Percentiles rank a stretch among this genome's conserved stretches.
Conservation (phyloP, 1,284 basidiomycete species). For the Malassezia slooffiae region DNA sequence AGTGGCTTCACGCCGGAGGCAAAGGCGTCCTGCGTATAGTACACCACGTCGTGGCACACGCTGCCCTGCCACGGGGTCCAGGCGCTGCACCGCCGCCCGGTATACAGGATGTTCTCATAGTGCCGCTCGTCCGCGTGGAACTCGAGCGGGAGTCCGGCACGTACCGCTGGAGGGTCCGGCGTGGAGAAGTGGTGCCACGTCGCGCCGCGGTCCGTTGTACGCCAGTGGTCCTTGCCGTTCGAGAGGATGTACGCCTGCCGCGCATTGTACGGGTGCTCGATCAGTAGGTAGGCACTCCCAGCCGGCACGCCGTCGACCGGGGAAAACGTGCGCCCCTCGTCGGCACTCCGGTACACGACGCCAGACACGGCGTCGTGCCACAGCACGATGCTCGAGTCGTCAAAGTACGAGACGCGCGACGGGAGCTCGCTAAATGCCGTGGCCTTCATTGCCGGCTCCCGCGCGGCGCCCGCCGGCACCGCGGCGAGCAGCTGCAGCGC, state of each 20-base stretch:
- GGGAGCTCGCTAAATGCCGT: slow-evolving; percentile 57
- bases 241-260: slow-evolving; percentile 38
- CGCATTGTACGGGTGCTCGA: slow-evolving; percentile 75
- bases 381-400: slow-evolving; percentile 70
- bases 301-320: slow-evolving; percentile 56
- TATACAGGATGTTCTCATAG: slow-evolving; percentile 36
- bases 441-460: slow-evolving; percentile 48
- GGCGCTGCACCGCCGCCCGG: slow-evolving; percentile 30
- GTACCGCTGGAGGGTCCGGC: slow-evolving; percentile 27
- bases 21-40: slow-evolving; percentile 39
- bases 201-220: slow-evolving; percentile 33
- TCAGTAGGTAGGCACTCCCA: slow-evolving; percentile 60
- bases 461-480: no score
- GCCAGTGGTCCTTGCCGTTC: slow-evolving; percentile 31
- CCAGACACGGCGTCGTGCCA: slow-evolving; percentile 67
- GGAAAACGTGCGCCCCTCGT: slow-evolving; percentile 79
- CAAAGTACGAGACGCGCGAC: slow-evolving; percentile 79
- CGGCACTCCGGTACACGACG: slow-evolving; percentile 65
- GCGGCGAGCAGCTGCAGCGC: no score
- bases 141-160: slow-evolving; percentile 30
- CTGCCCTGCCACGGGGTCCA: slow-evolving; percentile 35
- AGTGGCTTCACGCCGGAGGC: slow-evolving; percentile 23
- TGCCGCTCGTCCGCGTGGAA: slow-evolving; percentile 40
- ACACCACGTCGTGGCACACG: slow-evolving; percentile 47
- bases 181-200: slow-evolving; percentile 41